Evolutionary conservation across 2,329 filamentous ascomycete genomes (phyloP).

Genomic region (Fusarium luffae): DNA sequence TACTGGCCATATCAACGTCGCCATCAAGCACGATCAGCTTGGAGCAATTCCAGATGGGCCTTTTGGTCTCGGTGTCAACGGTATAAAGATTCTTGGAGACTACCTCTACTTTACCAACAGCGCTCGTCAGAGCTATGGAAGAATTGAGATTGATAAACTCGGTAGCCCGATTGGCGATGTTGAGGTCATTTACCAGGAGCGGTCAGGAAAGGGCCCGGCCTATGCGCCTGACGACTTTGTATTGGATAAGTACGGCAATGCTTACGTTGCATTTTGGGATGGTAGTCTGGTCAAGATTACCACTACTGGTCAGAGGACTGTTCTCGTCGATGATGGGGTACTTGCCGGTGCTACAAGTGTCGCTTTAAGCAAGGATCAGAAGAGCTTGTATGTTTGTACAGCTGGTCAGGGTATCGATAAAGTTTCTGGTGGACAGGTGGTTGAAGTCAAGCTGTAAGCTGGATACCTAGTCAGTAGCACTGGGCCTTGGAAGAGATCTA

Average conservation of each 20-base stretch:
- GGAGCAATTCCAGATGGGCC: neutral
- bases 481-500: neutral
- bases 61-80: conserved; percentile 1
- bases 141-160: conserved; percentile 1
- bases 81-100: neutral
- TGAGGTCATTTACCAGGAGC: neutral
- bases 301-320: neutral
- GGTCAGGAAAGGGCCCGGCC: neutral
- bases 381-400: conserved; percentile 1
- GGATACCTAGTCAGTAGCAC: rapidly evolving
- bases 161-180: neutral
- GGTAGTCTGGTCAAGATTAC: conserved; percentile 4
- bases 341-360: conserved; percentile 1
- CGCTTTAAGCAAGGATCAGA: neutral
- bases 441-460: conserved; percentile 4
- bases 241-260: conserved; percentile 10
- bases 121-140: neutral
- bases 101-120: conserved; percentile 22
- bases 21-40: neutral
- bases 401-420: neutral
- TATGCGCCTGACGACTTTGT: conserved; percentile 1
- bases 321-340: neutral
- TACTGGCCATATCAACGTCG: neutral
- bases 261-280: conserved; percentile 7
- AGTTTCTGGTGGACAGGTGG: conserved; percentile 12